Percentiles rank a stretch among this genome's conserved stretches.
Evolutionary conservation across 2,329 filamentous ascomycete species (phyloP).

Genomic region (Diaporthe citriasiana): DNA sequence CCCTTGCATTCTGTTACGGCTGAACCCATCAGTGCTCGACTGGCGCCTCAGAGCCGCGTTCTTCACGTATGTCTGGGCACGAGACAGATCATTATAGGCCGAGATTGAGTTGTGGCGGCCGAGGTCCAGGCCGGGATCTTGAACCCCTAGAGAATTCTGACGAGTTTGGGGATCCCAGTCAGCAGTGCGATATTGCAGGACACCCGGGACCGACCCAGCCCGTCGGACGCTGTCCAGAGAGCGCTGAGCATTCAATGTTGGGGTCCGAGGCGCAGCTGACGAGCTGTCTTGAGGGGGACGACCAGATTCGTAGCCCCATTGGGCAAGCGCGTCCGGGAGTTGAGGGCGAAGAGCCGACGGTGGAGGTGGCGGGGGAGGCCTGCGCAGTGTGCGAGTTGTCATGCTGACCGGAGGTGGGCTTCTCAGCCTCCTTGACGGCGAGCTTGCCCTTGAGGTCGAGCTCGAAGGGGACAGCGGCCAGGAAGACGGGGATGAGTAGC

Average conservation of each 20-base stretch:
- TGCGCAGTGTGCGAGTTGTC: slow-evolving; percentile 54
- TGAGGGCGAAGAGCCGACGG: slow-evolving; percentile 55
- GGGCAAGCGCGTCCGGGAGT: slow-evolving; percentile 46
- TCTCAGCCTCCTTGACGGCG: slow-evolving; percentile 49
- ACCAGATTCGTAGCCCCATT: slow-evolving; percentile 51
- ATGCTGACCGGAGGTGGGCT: slow-evolving; percentile 60
- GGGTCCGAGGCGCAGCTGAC: slow-evolving; percentile 44
- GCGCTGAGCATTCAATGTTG: slow-evolving; percentile 47
- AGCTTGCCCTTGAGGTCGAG: slow-evolving; percentile 47
- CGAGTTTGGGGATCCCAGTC: slow-evolving; percentile 51
- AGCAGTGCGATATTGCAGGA: slow-evolving; percentile 44
- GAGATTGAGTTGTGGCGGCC: slow-evolving; percentile 53
- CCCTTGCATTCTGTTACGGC: slow-evolving; percentile 29
- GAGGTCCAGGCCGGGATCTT: slow-evolving; percentile 47
- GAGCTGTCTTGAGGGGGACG: slow-evolving; percentile 45
- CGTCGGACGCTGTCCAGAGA: slow-evolving; percentile 46
- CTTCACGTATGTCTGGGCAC: slow-evolving; percentile 42
- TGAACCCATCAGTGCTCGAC: slow-evolving; percentile 28
- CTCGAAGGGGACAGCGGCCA: slow-evolving; percentile 47
- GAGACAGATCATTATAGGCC: slow-evolving; percentile 43
- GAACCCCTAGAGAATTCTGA: slow-evolving; percentile 46
- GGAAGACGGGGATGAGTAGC: slow-evolving; percentile 31
- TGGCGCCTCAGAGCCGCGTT: slow-evolving; percentile 36
- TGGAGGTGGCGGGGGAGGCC: slow-evolving; percentile 52
- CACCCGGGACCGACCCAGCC: slow-evolving; percentile 34